phyloP scores from a whole-genome alignment of 2,329 filamentous ascomycete species.

The Colletotrichum cordylinicola region DNA sequence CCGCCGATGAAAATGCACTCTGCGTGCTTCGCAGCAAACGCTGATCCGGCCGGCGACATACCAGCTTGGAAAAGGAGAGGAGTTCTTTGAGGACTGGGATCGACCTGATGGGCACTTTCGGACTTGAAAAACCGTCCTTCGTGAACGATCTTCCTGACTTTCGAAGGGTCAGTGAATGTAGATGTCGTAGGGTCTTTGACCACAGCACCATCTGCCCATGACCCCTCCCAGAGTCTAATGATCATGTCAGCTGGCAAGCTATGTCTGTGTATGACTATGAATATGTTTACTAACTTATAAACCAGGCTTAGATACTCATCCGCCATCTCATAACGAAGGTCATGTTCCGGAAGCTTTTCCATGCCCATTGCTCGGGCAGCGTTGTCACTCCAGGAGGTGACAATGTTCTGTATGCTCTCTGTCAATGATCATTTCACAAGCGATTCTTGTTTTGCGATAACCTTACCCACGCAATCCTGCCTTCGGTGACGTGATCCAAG shows the following conservation, averaged over 20 bases:
- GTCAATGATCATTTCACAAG: not conserved
- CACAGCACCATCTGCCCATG: constrained; percentile 13
- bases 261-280: not conserved
- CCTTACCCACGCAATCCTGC: constrained; percentile 1
- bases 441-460: not conserved
- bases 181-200: not conserved
- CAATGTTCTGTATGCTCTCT: not conserved
- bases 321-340: not conserved
- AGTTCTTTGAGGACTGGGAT: constrained; percentile 5
- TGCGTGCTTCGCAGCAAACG: constrained; percentile 27
- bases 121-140: not conserved
- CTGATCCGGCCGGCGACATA: constrained; percentile 24
- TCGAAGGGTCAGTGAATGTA: not conserved
- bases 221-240: constrained; percentile 10
- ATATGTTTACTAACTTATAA: not conserved
- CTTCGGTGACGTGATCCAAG: not conserved
- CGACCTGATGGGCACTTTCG: not conserved
- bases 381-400: constrained; percentile 7
- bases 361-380: not conserved
- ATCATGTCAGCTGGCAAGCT: not conserved
- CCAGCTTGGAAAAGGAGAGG: constrained; percentile 29
- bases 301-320: not conserved
- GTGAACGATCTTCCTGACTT: constrained; percentile 18
- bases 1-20: constrained; percentile 28
- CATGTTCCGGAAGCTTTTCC: not conserved